A percentile compares a stretch with the other conserved stretches of the same genome.
These are phyloP conservation scores for Verticillium alfalfae DNA, from an alignment of 2,329 filamentous ascomycete species.

Conservation along the genomic window DNA sequence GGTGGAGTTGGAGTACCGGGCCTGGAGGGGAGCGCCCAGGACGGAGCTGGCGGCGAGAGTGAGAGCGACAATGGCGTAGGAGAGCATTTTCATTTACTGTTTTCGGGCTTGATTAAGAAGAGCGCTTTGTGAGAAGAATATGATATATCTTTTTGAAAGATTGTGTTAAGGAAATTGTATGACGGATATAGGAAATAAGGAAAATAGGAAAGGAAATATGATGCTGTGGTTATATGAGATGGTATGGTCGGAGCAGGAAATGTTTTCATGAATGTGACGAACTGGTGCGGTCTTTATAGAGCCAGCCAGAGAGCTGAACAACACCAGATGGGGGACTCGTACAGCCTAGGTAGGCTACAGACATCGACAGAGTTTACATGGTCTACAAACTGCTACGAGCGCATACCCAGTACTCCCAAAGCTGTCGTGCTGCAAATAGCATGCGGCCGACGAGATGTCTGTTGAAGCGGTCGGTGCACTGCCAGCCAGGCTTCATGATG, in stretches of 20 bases:
- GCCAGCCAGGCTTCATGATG: neutral
- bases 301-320: neutral
- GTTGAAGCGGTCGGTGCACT: neutral
- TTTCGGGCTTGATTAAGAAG: neutral
- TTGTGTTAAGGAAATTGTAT: neutral
- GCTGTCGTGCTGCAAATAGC: neutral
- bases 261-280: neutral
- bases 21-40: slow-evolving; percentile 14
- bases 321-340: neutral
- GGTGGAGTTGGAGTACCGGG: slow-evolving; percentile 2
- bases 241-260: neutral
- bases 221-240: neutral
- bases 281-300: neutral
- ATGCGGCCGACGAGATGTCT: neutral
- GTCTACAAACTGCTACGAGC: neutral
- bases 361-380: neutral
- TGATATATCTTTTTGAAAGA: neutral
- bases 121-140: neutral
- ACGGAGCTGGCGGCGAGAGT: slow-evolving; percentile 12
- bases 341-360: neutral
- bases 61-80: slow-evolving; percentile 15
- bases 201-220: neutral
- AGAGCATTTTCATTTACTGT: slow-evolving; percentile 12
- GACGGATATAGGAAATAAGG: neutral
- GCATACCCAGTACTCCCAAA: neutral